Evolutionary conservation across 345 rosid species (phyloP), one percentile per base, ranked within the genome.

Genomic region (Moringa oleifera): DNA sequence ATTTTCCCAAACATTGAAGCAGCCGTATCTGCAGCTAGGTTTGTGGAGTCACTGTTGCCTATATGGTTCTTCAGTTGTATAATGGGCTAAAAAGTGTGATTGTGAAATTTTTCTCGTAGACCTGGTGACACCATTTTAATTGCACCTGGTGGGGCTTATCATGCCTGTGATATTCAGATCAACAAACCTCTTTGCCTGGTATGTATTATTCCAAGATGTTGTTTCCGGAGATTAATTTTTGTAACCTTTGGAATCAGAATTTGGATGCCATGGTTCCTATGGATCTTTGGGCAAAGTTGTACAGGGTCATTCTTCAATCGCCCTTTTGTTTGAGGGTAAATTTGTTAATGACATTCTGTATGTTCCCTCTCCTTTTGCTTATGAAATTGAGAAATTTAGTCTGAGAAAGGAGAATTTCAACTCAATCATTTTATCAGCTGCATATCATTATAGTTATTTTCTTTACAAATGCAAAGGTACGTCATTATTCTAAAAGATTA

Each of bases 1-100:
- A 88, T 86, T 68, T 94, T 83, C 76, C 81, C 80, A 19, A 80
- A 70, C 78, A 78, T 90, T 62, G 94, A 86, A 69, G 68, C 75
- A 51, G 99, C 97, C 47, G 87, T 94, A 28, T 78, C 95, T 75
- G 92, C 97, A 28, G 96, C 99, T 20, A 90, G 99, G 99, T 90
- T 75, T 71, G 78, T 76, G 28, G 62, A 28, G 56, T 37, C 55
- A 54, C 58, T 20, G 25, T 41, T 41, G 16, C 37, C 17, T 25
- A 22, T 64, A 6, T 57, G 37, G 33, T 62, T 63, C 21, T 58
- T 61, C 16, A 41, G 57, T 36, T 12, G 17, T 33, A 52, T 46
- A 1, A 6, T 52, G 36, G 36, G 22, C 10, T 53, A 47, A 47
- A 9, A 41, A 9, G 12, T 41, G 9, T 41, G 47, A 41, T 75